A percentile compares a stretch with the other conserved stretches of the same genome.
Evolutionary conservation across 306 rosid species (phyloP).

Genomic region (Dryas octopetala): DNA sequence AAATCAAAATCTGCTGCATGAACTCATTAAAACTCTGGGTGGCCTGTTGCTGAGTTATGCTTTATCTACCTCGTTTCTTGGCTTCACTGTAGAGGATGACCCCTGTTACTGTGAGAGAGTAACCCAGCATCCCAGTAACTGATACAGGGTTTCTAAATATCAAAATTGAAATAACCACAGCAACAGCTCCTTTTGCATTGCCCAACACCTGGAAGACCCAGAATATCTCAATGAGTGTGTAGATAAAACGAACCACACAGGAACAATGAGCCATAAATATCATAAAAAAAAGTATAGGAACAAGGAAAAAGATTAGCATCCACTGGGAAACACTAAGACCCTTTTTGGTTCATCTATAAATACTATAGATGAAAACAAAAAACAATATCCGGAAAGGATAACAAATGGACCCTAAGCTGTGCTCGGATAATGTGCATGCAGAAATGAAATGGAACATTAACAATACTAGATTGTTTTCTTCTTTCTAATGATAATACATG

Average conservation of each 20-base stretch:
- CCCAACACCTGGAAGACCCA: slow-evolving; percentile 64
- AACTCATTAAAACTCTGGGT: background rate
- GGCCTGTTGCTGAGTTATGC: background rate
- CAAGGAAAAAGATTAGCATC: too few species aligned
- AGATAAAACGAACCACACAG: background rate
- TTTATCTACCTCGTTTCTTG: slow-evolving; percentile 73
- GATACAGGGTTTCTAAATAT: slow-evolving; percentile 88
- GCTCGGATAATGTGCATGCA: background rate
- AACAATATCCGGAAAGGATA: too few species aligned
- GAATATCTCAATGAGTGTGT: background rate
- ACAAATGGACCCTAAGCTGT: background rate
- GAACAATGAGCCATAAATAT: background rate
- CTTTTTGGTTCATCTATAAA: too few species aligned
- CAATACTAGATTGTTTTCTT: background rate
- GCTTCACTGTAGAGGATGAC: slow-evolving; percentile 83
- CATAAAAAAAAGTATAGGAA: too few species aligned
- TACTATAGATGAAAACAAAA: too few species aligned
- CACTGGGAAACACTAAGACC: too few species aligned
- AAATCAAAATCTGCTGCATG: background rate
- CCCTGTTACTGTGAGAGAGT: slow-evolving; percentile 72
- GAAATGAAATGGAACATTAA: background rate
- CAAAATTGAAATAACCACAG: slow-evolving; percentile 79
- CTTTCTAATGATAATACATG: background rate
- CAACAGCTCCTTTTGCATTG: slow-evolving; percentile 93
- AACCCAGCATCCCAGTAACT: slow-evolving; percentile 85